Conservation (phyloP, 441 rosid species). For the Populus hybrid region DNA sequence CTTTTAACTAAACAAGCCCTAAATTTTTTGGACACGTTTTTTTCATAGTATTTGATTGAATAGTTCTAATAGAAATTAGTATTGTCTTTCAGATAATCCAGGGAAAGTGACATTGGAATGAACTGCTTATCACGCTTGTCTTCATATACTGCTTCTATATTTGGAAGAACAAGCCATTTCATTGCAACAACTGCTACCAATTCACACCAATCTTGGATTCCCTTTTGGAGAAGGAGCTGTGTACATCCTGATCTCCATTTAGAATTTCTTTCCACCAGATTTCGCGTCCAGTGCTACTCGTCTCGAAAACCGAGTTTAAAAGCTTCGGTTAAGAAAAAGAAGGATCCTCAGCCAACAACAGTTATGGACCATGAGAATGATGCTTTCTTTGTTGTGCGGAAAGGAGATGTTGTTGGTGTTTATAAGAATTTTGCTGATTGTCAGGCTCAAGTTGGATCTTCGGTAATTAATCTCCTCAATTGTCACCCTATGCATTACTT, state of each 20-base stretch:
- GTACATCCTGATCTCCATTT: constrained; percentile 30
- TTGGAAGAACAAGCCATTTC: constrained; percentile 42
- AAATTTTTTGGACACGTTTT: not conserved
- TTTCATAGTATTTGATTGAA: not conserved
- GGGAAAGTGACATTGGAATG: constrained; percentile 38
- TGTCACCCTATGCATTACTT: not conserved
- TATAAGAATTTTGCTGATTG: constrained; percentile 65
- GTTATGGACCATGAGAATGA: constrained; percentile 52
- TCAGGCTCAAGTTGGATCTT: constrained; percentile 82
- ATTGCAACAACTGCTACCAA: constrained; percentile 8
- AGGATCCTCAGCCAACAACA: constrained; percentile 18
- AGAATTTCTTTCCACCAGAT: constrained; percentile 23
- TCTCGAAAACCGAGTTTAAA: constrained; percentile 30
- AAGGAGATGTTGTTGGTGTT: constrained; percentile 80
- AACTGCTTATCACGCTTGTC: constrained; percentile 58
- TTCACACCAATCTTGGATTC: constrained; percentile 29
- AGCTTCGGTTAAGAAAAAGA: constrained; percentile 26
- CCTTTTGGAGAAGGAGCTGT: constrained; percentile 28
- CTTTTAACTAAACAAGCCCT: not conserved
- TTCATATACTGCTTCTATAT: constrained; percentile 51
- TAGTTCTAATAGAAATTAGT: not conserved
- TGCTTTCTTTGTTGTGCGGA: constrained; percentile 77
- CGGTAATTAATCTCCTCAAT: constrained; percentile 39
- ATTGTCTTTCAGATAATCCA: constrained; percentile 8
- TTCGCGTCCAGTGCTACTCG: constrained; percentile 49